These are phyloP conservation scores for Acanthamoeba sp. DNA, from an alignment of 208 protist species.

Conservation along the genomic window DNA sequence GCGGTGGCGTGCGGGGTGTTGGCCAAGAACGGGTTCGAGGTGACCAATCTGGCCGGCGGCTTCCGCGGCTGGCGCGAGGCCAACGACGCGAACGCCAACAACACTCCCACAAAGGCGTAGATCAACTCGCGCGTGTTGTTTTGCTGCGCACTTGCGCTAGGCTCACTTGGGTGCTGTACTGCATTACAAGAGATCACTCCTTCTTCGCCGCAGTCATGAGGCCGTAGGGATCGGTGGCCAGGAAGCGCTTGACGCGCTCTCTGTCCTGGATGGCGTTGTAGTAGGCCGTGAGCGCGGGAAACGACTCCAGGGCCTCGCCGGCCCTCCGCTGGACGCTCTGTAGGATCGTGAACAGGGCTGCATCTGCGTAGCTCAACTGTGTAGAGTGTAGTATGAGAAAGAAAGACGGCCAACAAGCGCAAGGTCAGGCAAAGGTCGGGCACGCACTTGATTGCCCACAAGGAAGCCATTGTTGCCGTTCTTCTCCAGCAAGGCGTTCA, in stretches of 20 bases:
- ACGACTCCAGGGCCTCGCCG: neutral
- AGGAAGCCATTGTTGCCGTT: neutral
- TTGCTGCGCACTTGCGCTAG: too few species aligned
- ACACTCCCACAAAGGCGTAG: too few species aligned
- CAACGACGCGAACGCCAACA: neutral
- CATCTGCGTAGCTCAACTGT: too few species aligned
- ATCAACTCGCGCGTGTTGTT: too few species aligned
- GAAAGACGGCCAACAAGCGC: neutral
- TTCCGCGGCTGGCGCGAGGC: conserved; percentile 8
- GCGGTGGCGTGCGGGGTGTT: neutral
- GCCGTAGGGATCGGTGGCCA: too few species aligned
- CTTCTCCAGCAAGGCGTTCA: neutral
- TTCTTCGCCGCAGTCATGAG: too few species aligned
- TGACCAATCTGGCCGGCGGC: conserved; percentile 28
- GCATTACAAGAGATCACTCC: too few species aligned
- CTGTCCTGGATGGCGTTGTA: neutral
- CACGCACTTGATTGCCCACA: neutral
- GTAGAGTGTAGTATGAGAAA: too few species aligned
- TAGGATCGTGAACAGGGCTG: neutral
- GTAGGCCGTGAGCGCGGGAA: neutral
- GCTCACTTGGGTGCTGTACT: too few species aligned
- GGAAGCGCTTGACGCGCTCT: too few species aligned
- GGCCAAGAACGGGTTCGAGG: conserved; percentile 23
- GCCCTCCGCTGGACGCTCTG: neutral
- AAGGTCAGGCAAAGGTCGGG: neutral